Evolutionary conservation across 805 yeast genomes (phyloP), one percentile per base, ranked within the genome.

Genomic region (Metschnikowia rubicola): DNA sequence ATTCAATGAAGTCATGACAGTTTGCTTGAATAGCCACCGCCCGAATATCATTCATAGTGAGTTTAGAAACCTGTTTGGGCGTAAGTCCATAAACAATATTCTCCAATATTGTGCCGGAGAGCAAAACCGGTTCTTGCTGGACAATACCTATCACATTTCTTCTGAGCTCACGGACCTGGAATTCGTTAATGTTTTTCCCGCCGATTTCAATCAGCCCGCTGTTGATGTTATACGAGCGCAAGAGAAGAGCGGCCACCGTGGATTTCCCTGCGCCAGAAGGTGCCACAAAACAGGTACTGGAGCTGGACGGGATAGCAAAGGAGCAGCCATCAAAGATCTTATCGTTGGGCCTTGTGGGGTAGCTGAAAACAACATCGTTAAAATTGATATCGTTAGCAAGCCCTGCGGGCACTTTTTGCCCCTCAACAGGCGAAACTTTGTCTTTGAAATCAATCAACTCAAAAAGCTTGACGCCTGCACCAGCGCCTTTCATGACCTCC

Each of bases 231-330:
- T 80, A 80, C 43, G 79, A 77, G 19, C 84, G 64, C 52, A 81
- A 73, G 35, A 78, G 64, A 39, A 79, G 65, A 1, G 80, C 65
- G 15, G 83, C 81, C 33, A 83, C 71, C 2, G 86, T 81, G 6
- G 80, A 73, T 58, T 80, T 80, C 15, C 86, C 86, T 48, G 82
- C 76, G 1, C 86, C 86, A 2, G 83, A 77, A 1, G 84, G 76
- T 2, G 85, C 86, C 6, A 73, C 77, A 49, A 73, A 66, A 60
- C 77, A 51, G 4, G 75, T 70, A 42, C 70, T 65, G 1, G 75
- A 63, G 3, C 67, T 60, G 6, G 67, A 58, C 12, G 66, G 63
- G 15, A 73, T 60, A 33, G 58, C 62, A 48, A 73, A 73, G 1
- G 67, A 56, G 50, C 74, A 68, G 0, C 65, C 73, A 34, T 68